These are phyloP conservation scores for Citrus mangshanensis DNA, from an alignment of 345 rosid genomes.

Conservation along the genomic window DNA sequence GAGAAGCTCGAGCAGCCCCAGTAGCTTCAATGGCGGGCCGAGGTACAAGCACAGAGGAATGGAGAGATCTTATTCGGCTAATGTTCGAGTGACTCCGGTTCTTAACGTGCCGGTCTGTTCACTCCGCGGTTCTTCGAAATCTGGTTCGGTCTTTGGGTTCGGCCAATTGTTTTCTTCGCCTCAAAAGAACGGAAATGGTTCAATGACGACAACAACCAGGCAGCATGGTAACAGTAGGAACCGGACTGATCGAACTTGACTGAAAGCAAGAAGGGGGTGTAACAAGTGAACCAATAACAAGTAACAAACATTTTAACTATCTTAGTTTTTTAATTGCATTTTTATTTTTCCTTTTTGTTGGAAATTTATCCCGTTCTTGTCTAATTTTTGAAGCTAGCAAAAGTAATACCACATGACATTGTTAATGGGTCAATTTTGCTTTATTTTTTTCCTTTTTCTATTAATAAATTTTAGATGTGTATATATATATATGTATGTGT, in stretches of 20 bases:
- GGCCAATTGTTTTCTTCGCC: constrained; percentile 57
- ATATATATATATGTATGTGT: not conserved
- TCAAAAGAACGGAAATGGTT: constrained; percentile 35
- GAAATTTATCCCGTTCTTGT: constrained; percentile 6
- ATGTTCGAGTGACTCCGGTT: constrained; percentile 63
- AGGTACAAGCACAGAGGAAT: constrained; percentile 72
- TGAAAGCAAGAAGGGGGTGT: not conserved
- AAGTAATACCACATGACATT: constrained; percentile 5
- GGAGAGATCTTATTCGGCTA: constrained; percentile 91
- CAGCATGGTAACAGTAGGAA: constrained; percentile 28
- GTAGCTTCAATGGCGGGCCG: constrained; percentile 89
- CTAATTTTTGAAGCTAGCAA: not conserved
- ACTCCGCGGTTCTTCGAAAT: constrained; percentile 51
- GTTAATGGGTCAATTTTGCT: constrained; percentile 3
- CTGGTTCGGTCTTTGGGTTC: constrained; percentile 49
- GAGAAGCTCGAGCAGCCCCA: constrained; percentile 97
- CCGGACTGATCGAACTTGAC: constrained; percentile 34
- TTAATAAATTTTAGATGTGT: constrained; percentile 9
- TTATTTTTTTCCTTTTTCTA: not conserved
- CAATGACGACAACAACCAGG: constrained; percentile 11
- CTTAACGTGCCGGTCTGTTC: constrained; percentile 74
- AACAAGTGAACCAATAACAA: not conserved
- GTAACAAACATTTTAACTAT: constrained; percentile 22
- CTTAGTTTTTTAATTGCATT: not conserved
- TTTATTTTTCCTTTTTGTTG: not conserved